Conservation (phyloP, 176 grass and related monocot genomes). For the Carex littledalei region DNA sequence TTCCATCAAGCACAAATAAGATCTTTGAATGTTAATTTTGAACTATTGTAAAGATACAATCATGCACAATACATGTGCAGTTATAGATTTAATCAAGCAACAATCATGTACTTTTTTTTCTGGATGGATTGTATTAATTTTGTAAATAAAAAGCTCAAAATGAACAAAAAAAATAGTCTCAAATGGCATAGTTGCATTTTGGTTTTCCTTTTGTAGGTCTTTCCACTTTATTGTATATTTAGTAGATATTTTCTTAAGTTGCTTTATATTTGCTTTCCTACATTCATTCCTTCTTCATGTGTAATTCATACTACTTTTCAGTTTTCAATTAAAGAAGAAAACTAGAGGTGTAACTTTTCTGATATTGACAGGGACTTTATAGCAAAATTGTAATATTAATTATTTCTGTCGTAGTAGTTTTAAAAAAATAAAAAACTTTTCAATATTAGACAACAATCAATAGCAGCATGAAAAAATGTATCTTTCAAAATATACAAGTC, state of each 20-base stretch:
- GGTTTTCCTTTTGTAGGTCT: background rate
- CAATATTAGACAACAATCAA: no score
- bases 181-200: background rate
- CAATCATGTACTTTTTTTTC: background rate
- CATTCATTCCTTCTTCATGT: background rate
- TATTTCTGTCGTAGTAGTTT: background rate
- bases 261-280: background rate
- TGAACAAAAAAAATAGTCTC: background rate
- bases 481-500: background rate
- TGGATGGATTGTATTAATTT: background rate
- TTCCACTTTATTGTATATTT: background rate
- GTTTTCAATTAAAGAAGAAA: background rate
- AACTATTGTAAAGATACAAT: background rate
- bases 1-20: background rate
- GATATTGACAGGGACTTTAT: background rate
- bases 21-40: background rate
- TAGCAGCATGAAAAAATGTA: no score
- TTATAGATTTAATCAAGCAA: background rate
- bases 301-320: background rate
- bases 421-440: background rate
- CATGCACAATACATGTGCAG: background rate
- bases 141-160: background rate
- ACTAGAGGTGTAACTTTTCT: background rate
- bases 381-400: background rate
- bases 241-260: background rate